phyloP scores from a whole-genome alignment of 2,329 filamentous ascomycete genomes.

The Cladosporium sphaerospermum region DNA sequence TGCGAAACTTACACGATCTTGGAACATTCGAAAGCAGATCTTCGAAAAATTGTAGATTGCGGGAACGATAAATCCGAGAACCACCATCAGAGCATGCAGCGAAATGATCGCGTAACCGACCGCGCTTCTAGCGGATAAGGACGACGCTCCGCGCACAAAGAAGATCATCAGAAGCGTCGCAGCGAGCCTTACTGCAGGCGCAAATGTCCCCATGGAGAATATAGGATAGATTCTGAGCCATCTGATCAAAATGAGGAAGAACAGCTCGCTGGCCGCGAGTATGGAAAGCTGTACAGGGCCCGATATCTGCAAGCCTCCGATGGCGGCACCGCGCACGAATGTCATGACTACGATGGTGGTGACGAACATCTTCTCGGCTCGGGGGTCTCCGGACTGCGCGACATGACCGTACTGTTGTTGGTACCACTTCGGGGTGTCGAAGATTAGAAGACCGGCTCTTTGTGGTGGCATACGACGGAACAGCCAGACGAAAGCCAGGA shows the following conservation, averaged over 20 bases:
- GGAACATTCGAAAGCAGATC: background rate
- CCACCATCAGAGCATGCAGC: background rate
- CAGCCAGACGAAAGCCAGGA: conserved; percentile 7
- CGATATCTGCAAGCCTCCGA: conserved; percentile 1
- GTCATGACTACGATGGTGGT: background rate
- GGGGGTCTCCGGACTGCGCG: background rate
- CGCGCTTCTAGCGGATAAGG: background rate
- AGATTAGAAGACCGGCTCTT: background rate
- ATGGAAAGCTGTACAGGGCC: conserved; percentile 1
- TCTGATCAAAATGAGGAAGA: background rate
- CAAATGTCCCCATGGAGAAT: background rate
- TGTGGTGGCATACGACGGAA: background rate
- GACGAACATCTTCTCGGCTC: background rate
- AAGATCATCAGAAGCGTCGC: background rate
- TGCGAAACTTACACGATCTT: no score
- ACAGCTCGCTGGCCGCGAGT: background rate
- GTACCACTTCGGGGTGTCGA: conserved; percentile 6
- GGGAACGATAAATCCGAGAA: background rate
- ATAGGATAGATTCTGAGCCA: background rate
- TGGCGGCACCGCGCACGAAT: conserved; percentile 1
- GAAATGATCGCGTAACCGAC: background rate
- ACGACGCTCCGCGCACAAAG: background rate
- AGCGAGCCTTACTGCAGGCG: background rate
- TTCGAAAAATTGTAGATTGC: background rate
- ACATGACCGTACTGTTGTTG: background rate